phyloP scores from a whole-genome alignment of 257 asterid genomes.

The Ajuga chamaepitys region DNA sequence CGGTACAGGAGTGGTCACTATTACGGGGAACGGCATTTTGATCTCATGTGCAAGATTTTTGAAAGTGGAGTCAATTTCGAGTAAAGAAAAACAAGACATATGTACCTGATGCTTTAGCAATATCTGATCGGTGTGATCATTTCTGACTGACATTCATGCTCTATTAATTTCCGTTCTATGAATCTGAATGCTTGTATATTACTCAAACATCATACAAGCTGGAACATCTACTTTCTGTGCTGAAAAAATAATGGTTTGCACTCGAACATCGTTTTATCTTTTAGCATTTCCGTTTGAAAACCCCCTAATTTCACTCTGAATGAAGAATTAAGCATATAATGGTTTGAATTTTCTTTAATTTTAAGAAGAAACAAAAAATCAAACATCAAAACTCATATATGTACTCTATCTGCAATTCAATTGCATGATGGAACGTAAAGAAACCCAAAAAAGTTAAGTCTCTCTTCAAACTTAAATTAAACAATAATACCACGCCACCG shows the following conservation, averaged over 20 bases:
- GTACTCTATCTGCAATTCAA: not conserved
- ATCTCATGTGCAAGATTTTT: constrained; percentile 32
- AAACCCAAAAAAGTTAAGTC: not conserved
- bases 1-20: constrained; percentile 2
- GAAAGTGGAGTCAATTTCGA: constrained; percentile 27
- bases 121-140: not conserved
- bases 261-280: not conserved
- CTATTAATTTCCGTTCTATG: not conserved
- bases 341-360: not conserved
- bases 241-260: not conserved
- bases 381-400: not conserved
- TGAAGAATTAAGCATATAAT: not conserved
- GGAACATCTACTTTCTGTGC: not conserved
- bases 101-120: not conserved
- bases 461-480: not conserved
- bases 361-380: not conserved
- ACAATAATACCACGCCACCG: not conserved
- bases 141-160: not conserved
- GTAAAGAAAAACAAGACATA: constrained; percentile 1
- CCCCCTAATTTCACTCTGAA: not conserved
- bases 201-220: not conserved
- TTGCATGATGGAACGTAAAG: not conserved
- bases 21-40: constrained; percentile 24
- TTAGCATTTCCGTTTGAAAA: not conserved
- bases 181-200: not conserved